phyloP scores from a whole-genome alignment of 192 early-diverging fungal genomes.

The Coemansia sp. region DNA sequence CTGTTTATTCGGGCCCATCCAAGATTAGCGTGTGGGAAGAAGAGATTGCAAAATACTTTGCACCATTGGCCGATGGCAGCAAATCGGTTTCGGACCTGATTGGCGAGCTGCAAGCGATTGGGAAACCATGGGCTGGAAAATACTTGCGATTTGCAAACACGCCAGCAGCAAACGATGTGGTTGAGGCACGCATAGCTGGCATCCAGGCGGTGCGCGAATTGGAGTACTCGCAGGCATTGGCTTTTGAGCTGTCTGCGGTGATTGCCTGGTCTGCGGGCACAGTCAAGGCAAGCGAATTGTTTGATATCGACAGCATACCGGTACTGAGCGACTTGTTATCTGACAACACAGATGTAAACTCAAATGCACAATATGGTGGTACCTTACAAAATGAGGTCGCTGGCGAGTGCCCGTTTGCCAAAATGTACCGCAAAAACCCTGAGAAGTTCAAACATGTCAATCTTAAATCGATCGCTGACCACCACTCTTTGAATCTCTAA shows the following conservation, averaged over 20 bases:
- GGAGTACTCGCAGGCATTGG: slow-evolving; percentile 29
- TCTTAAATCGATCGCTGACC: slow-evolving; percentile 21
- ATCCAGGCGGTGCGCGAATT: slow-evolving; percentile 12
- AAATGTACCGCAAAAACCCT: slow-evolving; percentile 48
- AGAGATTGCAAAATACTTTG: slow-evolving; percentile 35
- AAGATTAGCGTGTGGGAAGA: slow-evolving; percentile 28
- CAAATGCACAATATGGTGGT: background rate
- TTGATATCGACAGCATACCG: background rate
- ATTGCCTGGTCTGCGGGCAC: slow-evolving; percentile 11
- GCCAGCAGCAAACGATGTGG: background rate
- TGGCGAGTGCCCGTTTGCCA: slow-evolving; percentile 46
- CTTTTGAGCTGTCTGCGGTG: slow-evolving; percentile 20
- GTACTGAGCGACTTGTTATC: background rate
- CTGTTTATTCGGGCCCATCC: slow-evolving; percentile 38
- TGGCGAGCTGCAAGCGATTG: background rate
- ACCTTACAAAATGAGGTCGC: slow-evolving; percentile 2
- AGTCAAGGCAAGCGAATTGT: background rate
- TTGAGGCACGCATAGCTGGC: slow-evolving; percentile 20
- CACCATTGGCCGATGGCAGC: slow-evolving; percentile 20
- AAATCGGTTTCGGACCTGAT: slow-evolving; percentile 4
- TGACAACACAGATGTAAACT: background rate
- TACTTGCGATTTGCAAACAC: slow-evolving; percentile 4
- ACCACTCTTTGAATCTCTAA: slow-evolving; percentile 24
- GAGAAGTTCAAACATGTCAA: slow-evolving; percentile 37
- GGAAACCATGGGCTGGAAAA: slow-evolving; percentile 26